Conservation (phyloP, 495 filamentous ascomycete genomes). For the Alectoria sarmentosa region DNA sequence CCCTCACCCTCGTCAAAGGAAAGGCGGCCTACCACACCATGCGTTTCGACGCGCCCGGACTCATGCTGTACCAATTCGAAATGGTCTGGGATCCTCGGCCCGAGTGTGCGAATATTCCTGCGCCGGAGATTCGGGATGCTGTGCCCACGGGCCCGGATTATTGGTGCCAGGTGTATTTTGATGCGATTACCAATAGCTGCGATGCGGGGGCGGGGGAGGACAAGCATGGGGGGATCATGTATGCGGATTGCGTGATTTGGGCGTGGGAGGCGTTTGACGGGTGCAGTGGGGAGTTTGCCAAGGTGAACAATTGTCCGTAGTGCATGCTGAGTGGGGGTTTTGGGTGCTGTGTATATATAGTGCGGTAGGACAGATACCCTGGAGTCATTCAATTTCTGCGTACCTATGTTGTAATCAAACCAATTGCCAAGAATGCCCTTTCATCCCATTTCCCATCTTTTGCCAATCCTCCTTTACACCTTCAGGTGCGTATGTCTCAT, state of each 20-base stretch:
- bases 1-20: background rate
- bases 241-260: constrained; percentile 8
- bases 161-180: constrained; percentile 2
- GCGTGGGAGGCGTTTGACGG: background rate
- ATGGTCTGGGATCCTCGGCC: constrained; percentile 9
- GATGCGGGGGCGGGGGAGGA: constrained; percentile 2
- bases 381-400: no score
- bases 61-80: background rate
- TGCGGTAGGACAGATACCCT: no score
- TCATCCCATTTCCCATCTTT: no score
- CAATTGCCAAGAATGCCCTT: no score
- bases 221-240: constrained; percentile 6
- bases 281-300: background rate
- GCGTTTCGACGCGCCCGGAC: background rate
- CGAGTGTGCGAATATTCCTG: constrained; percentile 1
- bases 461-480: no score
- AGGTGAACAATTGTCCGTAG: no score
- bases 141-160: constrained; percentile 3
- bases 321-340: no score
- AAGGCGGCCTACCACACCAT: background rate
- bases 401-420: no score
- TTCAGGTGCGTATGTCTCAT: no score
- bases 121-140: constrained; percentile 1
- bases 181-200: constrained; percentile 2
- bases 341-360: no score